Evolutionary conservation across 2,329 filamentous ascomycete species (phyloP).

Genomic region (Pseudocercospora crystallina): DNA sequence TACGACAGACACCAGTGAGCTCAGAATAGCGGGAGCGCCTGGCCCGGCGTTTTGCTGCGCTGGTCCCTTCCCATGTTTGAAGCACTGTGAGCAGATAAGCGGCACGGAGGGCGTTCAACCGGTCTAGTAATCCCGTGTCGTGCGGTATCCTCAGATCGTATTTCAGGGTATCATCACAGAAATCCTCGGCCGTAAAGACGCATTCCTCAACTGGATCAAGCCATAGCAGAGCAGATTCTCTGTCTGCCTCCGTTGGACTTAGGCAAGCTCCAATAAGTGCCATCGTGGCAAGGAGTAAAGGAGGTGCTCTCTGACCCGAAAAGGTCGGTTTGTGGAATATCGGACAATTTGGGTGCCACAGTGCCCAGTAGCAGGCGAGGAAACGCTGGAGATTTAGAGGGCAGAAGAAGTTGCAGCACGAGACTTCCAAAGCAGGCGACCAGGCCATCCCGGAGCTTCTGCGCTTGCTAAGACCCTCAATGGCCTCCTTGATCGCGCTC

Average conservation of each 20-base stretch:
- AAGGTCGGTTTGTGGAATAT: conserved; percentile 5
- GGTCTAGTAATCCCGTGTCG: neutral
- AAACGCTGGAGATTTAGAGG: neutral
- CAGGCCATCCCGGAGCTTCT: neutral
- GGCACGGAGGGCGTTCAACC: conserved; percentile 1
- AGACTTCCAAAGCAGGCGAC: neutral
- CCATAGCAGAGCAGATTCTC: conserved; percentile 5
- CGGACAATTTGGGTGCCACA: conserved; percentile 7
- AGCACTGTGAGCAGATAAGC: conserved; percentile 2
- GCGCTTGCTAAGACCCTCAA: neutral
- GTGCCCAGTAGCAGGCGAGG: conserved; percentile 3
- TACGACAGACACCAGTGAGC: conserved; percentile 4
- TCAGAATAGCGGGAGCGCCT: conserved; percentile 6
- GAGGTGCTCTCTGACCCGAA: neutral
- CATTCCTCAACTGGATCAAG: conserved; percentile 7
- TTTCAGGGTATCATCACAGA: conserved; percentile 3
- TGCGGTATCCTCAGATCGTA: neutral
- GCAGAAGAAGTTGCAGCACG: conserved; percentile 1
- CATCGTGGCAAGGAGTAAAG: conserved; percentile 2
- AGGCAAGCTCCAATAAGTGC: conserved; percentile 7
- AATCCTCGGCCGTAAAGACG: conserved; percentile 3
- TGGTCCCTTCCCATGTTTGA: conserved; percentile 7
- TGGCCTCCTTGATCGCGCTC: neutral
- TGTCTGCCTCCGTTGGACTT: neutral
- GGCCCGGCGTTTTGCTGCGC: conserved; percentile 2